Evolutionary conservation across 768 basidiomycete species (phyloP), one percentile per base, ranked within the genome.

Genomic region (Phanerochaete sordida): DNA sequence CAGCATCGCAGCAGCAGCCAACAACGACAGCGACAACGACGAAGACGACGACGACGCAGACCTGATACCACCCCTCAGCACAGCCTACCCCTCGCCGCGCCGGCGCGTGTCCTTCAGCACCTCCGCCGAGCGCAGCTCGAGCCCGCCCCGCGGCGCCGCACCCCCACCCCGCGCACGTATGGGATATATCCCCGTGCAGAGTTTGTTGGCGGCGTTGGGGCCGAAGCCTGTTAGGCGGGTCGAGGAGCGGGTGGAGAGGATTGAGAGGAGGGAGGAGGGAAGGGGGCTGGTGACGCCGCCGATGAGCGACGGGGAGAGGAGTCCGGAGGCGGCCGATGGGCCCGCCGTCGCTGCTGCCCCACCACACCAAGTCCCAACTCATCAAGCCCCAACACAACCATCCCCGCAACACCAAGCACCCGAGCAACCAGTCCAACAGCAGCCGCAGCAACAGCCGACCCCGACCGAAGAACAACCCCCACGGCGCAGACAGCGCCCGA

Each of bases 51-150:
- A 37, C 13, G 21, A 23, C 13, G 35, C 21, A 21, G 31, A 21
- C 46, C 16, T 57, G 37, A n/a, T n/a, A 13, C 15, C 24, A 45
- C 51, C 51, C 56, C 23, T 56, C 8, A 27, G 51, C 37, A n/a
- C n/a, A n/a, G n/a, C n/a, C n/a, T n/a, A n/a, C n/a, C n/a, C n/a
- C n/a, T n/a, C n/a, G n/a, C 61, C 55, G 1, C 61, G 56, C 31
- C 49, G 61, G 11, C 56, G 61, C 43, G 51, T 62, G 9, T 62
- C 56, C 3, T 62, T 62, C 45, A 58, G 57, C 19, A 62, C 57
- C 21, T 53, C 50, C 43, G 46, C 55, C 7, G 61, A 62, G 27
- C 61, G 58, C n/a, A 28, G 39, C 48, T 49, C 48, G 28, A 33
- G 30, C 19, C 33, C 51, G 31, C 51, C 51, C 13, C 47, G 6